These are phyloP conservation scores for Kwoniella europaea DNA, from an alignment of 768 basidiomycete genomes.

Conservation along the genomic window DNA sequence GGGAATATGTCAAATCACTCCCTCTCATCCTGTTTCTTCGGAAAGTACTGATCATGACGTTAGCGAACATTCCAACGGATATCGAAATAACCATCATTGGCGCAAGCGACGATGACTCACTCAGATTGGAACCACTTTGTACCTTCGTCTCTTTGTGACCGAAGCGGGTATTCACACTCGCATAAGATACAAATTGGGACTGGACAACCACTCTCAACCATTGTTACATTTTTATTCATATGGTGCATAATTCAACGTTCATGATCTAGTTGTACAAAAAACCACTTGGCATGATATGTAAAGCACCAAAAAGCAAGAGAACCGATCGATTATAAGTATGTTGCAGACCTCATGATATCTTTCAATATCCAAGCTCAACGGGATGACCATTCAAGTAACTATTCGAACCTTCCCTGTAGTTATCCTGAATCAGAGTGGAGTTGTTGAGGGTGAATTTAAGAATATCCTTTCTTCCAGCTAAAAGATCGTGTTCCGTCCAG, in stretches of 20 bases:
- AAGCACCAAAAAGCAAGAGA: constrained; percentile 5
- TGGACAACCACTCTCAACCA: too few species aligned
- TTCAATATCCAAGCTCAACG: constrained; percentile 36
- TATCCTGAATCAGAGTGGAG: constrained; percentile 43
- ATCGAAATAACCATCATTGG: too few species aligned
- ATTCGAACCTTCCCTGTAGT: constrained; percentile 40
- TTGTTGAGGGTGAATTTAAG: constrained; percentile 11
- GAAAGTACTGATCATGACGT: too few species aligned
- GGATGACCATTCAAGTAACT: constrained; percentile 43
- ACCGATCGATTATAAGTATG: not conserved
- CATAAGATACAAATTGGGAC: too few species aligned
- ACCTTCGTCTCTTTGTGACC: not conserved
- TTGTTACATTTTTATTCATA: not conserved
- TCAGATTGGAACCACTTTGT: too few species aligned
- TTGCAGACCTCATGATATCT: not conserved
- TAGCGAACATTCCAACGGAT: too few species aligned
- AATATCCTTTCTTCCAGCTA: constrained; percentile 17
- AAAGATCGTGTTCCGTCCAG: constrained; percentile 23
- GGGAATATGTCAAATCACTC: too few species aligned
- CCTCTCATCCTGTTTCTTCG: too few species aligned
- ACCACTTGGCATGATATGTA: not conserved
- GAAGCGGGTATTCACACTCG: not conserved
- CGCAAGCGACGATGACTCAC: too few species aligned
- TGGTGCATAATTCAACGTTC: not conserved
- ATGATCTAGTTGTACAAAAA: not conserved